These are phyloP conservation scores for Cutaneotrichosporon cavernicola DNA, from an alignment of 1,284 basidiomycete genomes.

Conservation along the genomic window DNA sequence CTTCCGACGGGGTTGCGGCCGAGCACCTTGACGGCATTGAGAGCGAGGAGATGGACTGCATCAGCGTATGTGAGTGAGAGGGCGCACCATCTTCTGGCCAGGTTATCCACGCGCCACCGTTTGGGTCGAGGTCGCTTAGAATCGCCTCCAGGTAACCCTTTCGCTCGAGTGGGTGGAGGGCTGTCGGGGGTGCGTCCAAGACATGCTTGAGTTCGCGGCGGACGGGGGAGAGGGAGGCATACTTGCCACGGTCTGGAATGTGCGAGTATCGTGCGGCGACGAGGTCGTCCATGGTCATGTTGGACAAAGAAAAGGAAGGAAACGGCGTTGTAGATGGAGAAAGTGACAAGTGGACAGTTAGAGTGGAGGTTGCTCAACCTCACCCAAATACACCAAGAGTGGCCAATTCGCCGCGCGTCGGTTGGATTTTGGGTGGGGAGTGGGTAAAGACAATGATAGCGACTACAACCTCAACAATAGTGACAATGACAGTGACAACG, in stretches of 20 bases:
- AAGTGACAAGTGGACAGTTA: background rate
- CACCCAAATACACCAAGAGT: background rate
- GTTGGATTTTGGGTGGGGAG: background rate
- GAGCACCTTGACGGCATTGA: conserved; percentile 71
- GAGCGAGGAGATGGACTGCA: conserved; percentile 53
- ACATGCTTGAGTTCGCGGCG: conserved; percentile 18
- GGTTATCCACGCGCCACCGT: conserved; percentile 51
- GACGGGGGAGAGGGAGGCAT: background rate
- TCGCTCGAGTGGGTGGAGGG: conserved; percentile 52
- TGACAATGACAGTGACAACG: background rate
- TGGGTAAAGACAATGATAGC: background rate
- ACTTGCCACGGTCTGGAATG: conserved; percentile 5
- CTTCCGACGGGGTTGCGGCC: conserved; percentile 71
- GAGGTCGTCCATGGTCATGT: background rate
- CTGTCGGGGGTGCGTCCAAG: conserved; percentile 47
- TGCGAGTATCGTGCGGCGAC: conserved; percentile 4
- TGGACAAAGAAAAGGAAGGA: background rate
- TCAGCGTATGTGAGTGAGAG: conserved; percentile 13
- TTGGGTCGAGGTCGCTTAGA: conserved; percentile 61
- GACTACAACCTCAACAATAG: background rate
- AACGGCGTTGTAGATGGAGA: no score
- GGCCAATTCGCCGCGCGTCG: background rate
- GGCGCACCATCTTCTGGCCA: conserved; percentile 40
- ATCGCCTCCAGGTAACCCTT: conserved; percentile 59
- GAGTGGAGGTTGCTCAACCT: background rate